phyloP scores from a whole-genome alignment of 768 basidiomycete genomes.

The Coprinellus micaceus region DNA sequence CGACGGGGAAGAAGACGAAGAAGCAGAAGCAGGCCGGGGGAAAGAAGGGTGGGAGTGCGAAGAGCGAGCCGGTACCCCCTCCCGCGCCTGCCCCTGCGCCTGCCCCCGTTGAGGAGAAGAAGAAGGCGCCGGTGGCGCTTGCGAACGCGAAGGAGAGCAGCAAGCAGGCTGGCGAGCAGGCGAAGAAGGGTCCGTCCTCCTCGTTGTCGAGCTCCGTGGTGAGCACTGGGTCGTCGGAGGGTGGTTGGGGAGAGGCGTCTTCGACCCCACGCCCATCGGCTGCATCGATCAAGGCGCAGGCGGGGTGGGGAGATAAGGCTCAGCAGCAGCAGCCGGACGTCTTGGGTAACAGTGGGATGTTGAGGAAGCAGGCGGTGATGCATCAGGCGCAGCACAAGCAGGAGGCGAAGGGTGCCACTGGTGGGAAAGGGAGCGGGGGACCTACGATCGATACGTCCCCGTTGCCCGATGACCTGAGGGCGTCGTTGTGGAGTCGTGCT shows the following conservation, averaged over 20 bases:
- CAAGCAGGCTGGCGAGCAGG: neutral
- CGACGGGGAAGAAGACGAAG: neutral
- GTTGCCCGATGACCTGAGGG: neutral
- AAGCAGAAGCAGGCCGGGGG: neutral
- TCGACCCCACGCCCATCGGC: neutral
- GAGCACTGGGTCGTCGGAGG: too few species aligned
- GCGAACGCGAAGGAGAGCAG: conserved; percentile 23
- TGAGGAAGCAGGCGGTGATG: neutral
- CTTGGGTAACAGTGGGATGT: neutral
- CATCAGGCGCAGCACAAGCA: neutral
- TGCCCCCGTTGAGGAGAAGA: too few species aligned
- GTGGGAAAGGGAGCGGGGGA: neutral
- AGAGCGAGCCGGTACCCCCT: neutral
- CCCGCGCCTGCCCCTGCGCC: too few species aligned
- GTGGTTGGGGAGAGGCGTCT: neutral
- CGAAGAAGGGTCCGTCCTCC: neutral
- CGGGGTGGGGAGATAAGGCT: conserved; percentile 6
- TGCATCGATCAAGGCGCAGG: neutral
- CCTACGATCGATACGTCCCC: neutral
- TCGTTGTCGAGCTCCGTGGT: too few species aligned
- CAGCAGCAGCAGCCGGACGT: neutral
- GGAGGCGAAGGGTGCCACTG: neutral
- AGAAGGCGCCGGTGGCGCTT: conserved; percentile 19
- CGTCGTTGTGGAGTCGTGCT: conserved; percentile 2
- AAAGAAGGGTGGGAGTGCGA: conserved; percentile 1